Evolutionary conservation across 768 basidiomycete species (phyloP), one percentile per base, ranked within the genome.

Genomic region (Scleroderma bovista): DNA sequence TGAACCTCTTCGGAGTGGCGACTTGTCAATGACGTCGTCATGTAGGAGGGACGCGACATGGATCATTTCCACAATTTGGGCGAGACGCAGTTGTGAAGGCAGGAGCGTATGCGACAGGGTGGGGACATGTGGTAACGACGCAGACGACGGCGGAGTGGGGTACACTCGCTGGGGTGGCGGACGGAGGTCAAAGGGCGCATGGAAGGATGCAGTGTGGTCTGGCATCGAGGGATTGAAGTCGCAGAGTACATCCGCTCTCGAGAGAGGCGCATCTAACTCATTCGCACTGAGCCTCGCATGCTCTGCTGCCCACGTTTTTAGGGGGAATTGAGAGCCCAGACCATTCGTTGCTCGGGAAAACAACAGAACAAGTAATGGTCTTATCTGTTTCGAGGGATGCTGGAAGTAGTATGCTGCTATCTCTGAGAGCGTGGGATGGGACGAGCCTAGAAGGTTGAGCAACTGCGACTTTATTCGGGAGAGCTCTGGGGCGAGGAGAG

Each of bases 31-130:
- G 46, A 98, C 92, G 59, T 88, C 86, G 73, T 98, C 91, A 65
- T 98, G 95, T 16, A 99, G 73, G 10, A 93, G 76, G 3, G 88
- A 93, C 22, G 96, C 94, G 53, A 97, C 87, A 64, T 98, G 93
- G 43, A 99, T 89, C 93, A 98, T 96, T 66, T 99, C 96, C 46
- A 92, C 84, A 39, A 99, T 94, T 61, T 95, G 93, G 4, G 94
- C 95, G 31, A 99, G 81, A 26, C 94, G 86, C 26, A 86, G 71
- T 68, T 99, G 96, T 1, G 93, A 85, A 15, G 95, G 92, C 6
- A 99, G 79, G 5, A 68, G 56, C 0, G 67, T 59, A 17, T 68
- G 66, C 3, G 61, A 59, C 8, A 67, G 29, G 67, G 72, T 15
- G 55, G 59, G 31, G 52, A 53, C 37, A 59, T 34, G 19, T 32